phyloP scores from a whole-genome alignment of 2,329 filamentous ascomycete species.

The Mycosphaerella sp. region DNA sequence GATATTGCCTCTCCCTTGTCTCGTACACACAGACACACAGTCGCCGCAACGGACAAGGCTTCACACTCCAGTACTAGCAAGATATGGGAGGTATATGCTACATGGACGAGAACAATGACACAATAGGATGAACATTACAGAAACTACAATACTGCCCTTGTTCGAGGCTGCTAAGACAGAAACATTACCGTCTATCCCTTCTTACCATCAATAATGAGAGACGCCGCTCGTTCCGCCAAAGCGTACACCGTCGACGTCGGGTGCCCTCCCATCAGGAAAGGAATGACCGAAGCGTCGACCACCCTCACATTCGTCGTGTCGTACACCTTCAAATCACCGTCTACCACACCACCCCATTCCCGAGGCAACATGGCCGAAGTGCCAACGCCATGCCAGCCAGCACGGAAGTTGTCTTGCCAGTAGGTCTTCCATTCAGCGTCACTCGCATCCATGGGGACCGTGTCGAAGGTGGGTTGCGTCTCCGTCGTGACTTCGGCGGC shows the following conservation, averaged over 20 bases:
- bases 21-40: no score
- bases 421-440: slow-evolving; percentile 19
- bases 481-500: slow-evolving; percentile 29
- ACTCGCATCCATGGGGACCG: slow-evolving; percentile 12
- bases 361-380: slow-evolving; percentile 25
- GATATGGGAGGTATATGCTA: no score
- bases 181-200: neutral
- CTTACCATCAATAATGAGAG: slow-evolving; percentile 18
- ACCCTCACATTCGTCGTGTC: slow-evolving; percentile 24
- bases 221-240: slow-evolving; percentile 27
- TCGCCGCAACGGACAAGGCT: no score
- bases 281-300: slow-evolving; percentile 27
- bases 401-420: slow-evolving; percentile 12
- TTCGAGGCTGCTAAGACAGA: no score
- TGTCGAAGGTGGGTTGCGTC: slow-evolving; percentile 19
- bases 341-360: slow-evolving; percentile 23
- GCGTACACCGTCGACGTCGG: slow-evolving; percentile 24
- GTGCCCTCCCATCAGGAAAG: slow-evolving; percentile 16
- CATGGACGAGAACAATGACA: no score
- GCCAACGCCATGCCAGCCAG: slow-evolving; percentile 21
- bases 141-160: no score
- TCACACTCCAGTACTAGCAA: no score
- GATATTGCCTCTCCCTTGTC: no score
- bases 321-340: slow-evolving; percentile 23
- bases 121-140: no score